These are phyloP conservation scores for Urostyla sp. DNA, from an alignment of 73 alveolate genomes.

Conservation along the genomic window DNA sequence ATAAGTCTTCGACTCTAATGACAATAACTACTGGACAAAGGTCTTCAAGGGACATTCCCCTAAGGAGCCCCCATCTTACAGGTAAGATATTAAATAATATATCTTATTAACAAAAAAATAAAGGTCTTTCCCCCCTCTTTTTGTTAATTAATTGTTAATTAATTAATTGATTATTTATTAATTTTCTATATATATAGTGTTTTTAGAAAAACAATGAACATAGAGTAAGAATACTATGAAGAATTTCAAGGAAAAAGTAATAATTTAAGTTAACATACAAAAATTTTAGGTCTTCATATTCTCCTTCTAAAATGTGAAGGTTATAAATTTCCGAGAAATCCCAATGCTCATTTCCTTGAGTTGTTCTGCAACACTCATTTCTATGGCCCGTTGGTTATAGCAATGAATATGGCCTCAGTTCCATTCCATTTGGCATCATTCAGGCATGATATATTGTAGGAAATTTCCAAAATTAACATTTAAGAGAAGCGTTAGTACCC, in stretches of 20 bases:
- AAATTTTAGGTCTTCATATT: slow-evolving; percentile 36
- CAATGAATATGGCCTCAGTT: slow-evolving; percentile 45
- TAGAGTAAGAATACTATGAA: slow-evolving; percentile 23
- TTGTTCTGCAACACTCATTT: slow-evolving; percentile 65
- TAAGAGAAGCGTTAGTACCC: slow-evolving; percentile 36
- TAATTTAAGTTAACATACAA: background rate
- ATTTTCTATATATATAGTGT: slow-evolving; percentile 1
- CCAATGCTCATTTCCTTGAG: slow-evolving; percentile 69
- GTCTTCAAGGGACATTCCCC: slow-evolving; percentile 69
- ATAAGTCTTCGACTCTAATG: slow-evolving; percentile 59
- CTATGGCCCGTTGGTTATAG: slow-evolving; percentile 69
- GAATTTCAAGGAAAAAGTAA: slow-evolving; percentile 24
- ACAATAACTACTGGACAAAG: slow-evolving; percentile 59
- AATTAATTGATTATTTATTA: too few species aligned
- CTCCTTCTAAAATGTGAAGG: slow-evolving; percentile 71
- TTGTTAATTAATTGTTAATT: too few species aligned
- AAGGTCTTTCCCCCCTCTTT: too few species aligned
- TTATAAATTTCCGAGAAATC: slow-evolving; percentile 68
- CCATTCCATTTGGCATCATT: slow-evolving; percentile 30
- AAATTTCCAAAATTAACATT: background rate
- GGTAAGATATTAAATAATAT: background rate
- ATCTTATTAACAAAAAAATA: too few species aligned
- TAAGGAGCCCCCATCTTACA: slow-evolving; percentile 70
- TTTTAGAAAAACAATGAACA: slow-evolving; percentile 21
- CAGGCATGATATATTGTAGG: background rate